A percentile compares a stretch with the other conserved stretches of the same genome.
phyloP scores from a whole-genome alignment of 2,329 filamentous ascomycete genomes.

The Rhynchosporium agropyri region DNA sequence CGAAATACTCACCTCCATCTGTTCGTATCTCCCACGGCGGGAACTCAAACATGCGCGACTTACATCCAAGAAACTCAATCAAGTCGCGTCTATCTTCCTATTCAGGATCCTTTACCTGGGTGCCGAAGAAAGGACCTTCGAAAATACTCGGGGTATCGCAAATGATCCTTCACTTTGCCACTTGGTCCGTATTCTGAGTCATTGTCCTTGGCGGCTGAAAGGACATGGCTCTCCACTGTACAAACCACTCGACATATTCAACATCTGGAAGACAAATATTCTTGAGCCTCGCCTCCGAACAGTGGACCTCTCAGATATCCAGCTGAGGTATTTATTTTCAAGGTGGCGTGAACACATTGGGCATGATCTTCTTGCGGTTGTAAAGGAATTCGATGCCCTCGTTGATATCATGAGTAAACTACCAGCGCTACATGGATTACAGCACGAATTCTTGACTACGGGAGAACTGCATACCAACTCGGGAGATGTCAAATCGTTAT shows the following conservation, averaged over 20 bases:
- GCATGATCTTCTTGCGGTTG: neutral
- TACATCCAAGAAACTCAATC: neutral
- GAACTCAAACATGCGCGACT: neutral
- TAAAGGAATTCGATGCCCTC: neutral
- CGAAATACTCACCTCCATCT: conserved; percentile 11
- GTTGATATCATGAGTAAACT: conserved; percentile 1
- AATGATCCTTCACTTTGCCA: neutral
- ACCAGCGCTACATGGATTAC: neutral
- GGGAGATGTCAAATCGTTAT: neutral
- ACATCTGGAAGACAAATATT: conserved; percentile 1
- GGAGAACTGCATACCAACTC: neutral
- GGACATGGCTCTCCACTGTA: too few relatives aligned
- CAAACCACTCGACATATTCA: neutral
- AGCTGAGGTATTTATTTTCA: neutral
- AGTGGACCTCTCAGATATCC: neutral
- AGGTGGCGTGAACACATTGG: neutral
- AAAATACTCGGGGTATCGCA: neutral
- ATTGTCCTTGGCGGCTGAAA: conserved; percentile 5
- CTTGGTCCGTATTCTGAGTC: conserved; percentile 3
- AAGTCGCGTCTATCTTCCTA: neutral
- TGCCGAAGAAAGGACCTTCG: neutral
- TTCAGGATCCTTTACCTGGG: neutral
- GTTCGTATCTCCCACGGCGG: neutral
- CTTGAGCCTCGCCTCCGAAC: neutral
- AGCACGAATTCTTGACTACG: neutral